phyloP scores from a whole-genome alignment of 768 basidiomycete species.

The Mycena sanguinolenta region DNA sequence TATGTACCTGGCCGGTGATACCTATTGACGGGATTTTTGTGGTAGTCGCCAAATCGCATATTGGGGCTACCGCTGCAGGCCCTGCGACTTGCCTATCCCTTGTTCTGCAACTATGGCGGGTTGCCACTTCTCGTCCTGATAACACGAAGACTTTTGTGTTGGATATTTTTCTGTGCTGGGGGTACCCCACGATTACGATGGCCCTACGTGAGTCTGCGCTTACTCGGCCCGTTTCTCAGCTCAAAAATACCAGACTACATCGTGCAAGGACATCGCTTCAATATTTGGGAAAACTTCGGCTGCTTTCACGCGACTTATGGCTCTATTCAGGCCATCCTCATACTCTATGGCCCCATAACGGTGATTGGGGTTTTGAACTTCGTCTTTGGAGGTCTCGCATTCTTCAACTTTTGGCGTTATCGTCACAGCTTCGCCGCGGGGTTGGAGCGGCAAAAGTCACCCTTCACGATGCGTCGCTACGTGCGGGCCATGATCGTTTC shows the following conservation, averaged over 20 bases:
- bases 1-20: too few relatives aligned
- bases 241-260: slow-evolving; percentile 52
- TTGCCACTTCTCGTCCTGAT: slow-evolving; percentile 52
- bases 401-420: neutral
- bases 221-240: neutral
- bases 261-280: slow-evolving; percentile 65
- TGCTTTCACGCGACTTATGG: slow-evolving; percentile 57
- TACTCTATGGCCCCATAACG: neutral
- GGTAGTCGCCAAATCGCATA: slow-evolving; percentile 46
- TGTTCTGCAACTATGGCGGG: slow-evolving; percentile 58
- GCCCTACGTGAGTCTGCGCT: slow-evolving; percentile 54
- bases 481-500: slow-evolving; percentile 6
- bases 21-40: neutral
- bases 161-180: slow-evolving; percentile 49
- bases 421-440: neutral
- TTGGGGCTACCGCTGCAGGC: slow-evolving; percentile 56
- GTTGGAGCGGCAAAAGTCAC: neutral
- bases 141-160: slow-evolving; percentile 46
- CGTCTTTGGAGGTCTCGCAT: slow-evolving; percentile 5
- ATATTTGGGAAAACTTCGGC: slow-evolving; percentile 62
- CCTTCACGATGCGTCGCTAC: slow-evolving; percentile 13
- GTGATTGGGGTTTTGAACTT: neutral
- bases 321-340: slow-evolving; percentile 34
- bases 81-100: slow-evolving; percentile 60
- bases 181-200: slow-evolving; percentile 56